phyloP scores from a whole-genome alignment of 768 basidiomycete species.

The Leucosporidium creatinivorum region DNA sequence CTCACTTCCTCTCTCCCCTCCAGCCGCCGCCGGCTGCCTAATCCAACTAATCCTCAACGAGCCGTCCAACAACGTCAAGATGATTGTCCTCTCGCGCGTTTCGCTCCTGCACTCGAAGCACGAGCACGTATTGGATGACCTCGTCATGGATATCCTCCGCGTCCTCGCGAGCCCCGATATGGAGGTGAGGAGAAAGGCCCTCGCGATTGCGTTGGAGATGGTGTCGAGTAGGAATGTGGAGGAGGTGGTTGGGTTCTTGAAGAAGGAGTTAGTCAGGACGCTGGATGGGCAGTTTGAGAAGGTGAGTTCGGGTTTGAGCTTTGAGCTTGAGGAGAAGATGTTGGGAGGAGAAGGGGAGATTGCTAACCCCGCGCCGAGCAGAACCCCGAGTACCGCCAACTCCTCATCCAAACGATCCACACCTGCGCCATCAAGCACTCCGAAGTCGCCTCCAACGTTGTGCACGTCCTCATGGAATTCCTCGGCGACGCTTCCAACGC shows the following conservation, averaged over 20 bases:
- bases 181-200: constrained; percentile 89
- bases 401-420: constrained; percentile 95
- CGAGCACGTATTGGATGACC: constrained; percentile 71
- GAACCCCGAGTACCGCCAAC: constrained; percentile 90
- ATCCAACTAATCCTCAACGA: constrained; percentile 87
- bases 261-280: constrained; percentile 93
- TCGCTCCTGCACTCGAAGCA: constrained; percentile 74
- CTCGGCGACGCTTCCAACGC: constrained; percentile 92
- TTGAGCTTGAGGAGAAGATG: too few relatives aligned
- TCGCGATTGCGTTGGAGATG: constrained; percentile 82
- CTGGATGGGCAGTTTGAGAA: constrained; percentile 81
- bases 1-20: not conserved
- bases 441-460: constrained; percentile 90
- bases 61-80: constrained; percentile 97
- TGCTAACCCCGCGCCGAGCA: constrained; percentile 38
- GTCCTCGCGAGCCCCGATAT: constrained; percentile 76
- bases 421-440: constrained; percentile 93
- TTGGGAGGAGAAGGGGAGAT: not conserved
- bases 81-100: constrained; percentile 89
- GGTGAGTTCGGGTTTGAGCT: constrained; percentile 47
- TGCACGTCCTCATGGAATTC: constrained; percentile 69
- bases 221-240: constrained; percentile 90
- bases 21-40: constrained; percentile 81
- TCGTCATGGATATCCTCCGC: constrained; percentile 93
- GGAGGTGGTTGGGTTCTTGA: constrained; percentile 89